phyloP scores from a whole-genome alignment of 2,329 filamentous ascomycete species.

The Leptosphaerulina australis region DNA sequence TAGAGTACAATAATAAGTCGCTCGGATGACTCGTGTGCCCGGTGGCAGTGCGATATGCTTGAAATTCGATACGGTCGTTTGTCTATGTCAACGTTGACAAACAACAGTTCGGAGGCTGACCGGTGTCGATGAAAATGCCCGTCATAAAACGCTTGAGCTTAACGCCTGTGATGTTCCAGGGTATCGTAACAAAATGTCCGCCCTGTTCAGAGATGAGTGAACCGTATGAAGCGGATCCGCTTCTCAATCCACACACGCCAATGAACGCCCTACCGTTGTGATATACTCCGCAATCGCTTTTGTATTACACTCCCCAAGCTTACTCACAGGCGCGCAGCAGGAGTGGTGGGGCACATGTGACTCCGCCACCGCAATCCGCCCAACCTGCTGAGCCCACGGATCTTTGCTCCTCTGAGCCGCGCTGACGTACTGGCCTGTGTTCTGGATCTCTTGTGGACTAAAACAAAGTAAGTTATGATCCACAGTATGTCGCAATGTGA shows the following conservation, averaged over 20 bases:
- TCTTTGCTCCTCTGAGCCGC: slow-evolving; percentile 1
- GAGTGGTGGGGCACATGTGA: neutral
- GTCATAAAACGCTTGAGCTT: slow-evolving; percentile 18
- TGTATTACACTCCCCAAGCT: neutral
- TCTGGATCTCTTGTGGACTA: slow-evolving; percentile 6
- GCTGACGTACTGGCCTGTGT: neutral
- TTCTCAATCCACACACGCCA: slow-evolving; percentile 19
- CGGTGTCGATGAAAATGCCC: slow-evolving; percentile 15
- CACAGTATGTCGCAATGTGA: slow-evolving; percentile 4
- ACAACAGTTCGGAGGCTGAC: slow-evolving; percentile 13
- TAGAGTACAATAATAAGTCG: slow-evolving; percentile 27
- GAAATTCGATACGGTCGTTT: slow-evolving; percentile 12
- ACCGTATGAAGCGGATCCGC: slow-evolving; percentile 21
- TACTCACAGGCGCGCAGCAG: neutral
- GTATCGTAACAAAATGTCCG: slow-evolving; percentile 8
- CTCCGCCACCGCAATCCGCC: neutral
- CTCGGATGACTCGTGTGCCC: slow-evolving; percentile 5
- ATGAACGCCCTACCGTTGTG: slow-evolving; percentile 15
- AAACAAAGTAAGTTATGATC: slow-evolving; percentile 11
- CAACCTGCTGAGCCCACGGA: slow-evolving; percentile 3
- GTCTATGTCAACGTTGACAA: slow-evolving; percentile 16
- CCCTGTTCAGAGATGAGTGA: slow-evolving; percentile 23
- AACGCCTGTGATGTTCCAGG: slow-evolving; percentile 16
- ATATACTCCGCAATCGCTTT: neutral
- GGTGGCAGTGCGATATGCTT: slow-evolving; percentile 1